These are phyloP conservation scores for Lichtheimia ornata DNA, from an alignment of 371 early-diverging fungal species.

Conservation along the genomic window DNA sequence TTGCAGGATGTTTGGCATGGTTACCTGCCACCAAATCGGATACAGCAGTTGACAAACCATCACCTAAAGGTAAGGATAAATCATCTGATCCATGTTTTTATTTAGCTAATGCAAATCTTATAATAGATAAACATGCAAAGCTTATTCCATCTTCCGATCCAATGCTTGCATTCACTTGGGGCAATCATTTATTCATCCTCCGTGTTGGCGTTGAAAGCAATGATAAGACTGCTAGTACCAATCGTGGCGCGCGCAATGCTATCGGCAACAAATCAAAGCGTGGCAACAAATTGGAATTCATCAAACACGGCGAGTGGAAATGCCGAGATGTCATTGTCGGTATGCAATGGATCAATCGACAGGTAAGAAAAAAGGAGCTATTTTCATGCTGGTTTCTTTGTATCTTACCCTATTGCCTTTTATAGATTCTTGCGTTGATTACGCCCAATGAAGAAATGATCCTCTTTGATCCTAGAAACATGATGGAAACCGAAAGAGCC, in stretches of 20 bases:
- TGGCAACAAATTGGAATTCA: conserved; percentile 48
- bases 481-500: conserved; percentile 64
- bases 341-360: conserved; percentile 75
- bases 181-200: conserved; percentile 59
- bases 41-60: neutral
- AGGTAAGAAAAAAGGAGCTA: conserved; percentile 39
- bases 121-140: conserved; percentile 22
- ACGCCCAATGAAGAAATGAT: conserved; percentile 72
- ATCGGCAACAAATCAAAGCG: conserved; percentile 27
- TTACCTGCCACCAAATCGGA: conserved; percentile 53
- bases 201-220: conserved; percentile 39
- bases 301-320: conserved; percentile 62
- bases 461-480: conserved; percentile 65
- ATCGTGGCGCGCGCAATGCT: conserved; percentile 4
- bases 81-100: neutral
- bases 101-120: neutral
- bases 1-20: conserved; percentile 68
- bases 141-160: conserved; percentile 42
- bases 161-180: conserved; percentile 68
- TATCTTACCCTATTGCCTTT: neutral
- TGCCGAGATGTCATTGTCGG: conserved; percentile 70
- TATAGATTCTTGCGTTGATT: conserved; percentile 62
- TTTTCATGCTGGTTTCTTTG: neutral
- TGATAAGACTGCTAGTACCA: conserved; percentile 10
- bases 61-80: conserved; percentile 13